Base-by-base conservation (phyloP, 148 eudicot genomes). In the Heliamphora exappendiculata region DNA sequence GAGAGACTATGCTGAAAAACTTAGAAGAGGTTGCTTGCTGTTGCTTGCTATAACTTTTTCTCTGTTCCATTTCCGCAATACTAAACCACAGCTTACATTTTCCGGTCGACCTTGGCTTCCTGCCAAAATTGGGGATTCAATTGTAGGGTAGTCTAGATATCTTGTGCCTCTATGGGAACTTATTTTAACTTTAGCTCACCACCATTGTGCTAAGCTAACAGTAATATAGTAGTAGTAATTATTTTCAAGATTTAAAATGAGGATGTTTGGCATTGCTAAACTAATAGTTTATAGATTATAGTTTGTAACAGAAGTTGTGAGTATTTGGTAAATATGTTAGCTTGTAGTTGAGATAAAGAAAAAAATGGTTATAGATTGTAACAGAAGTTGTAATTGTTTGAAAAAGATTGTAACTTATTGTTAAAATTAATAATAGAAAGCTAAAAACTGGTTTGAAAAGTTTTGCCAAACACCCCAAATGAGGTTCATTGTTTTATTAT, bases 1-100 rank as follows among this genome's bases (percentile, higher is more conserved):
- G 77, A 89, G 89, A 84, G 97, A 92, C 81, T 89, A 94, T 86
- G 93, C 97, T 70, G 98, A 94, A 82, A 94, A 91, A 79, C 97
- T 87, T 22, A 83, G 97, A 83, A 91, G 87, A 94, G 98, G 98
- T 93, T 51, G 83, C 70, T 60, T 37, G 29, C 7, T 6, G n/a
- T 63, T 17, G 67, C 42, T 67, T 64, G n/a, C n/a, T n/a, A n/a
- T n/a, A n/a, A n/a, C 39, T 70, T 57, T 42, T 49, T 50, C 37
- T 50, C 72, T 0, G 10, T 37, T 49, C 33, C 22, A 49, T 12
- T 59, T 60, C 7, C 63, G 28, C 63, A 11, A 47, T 22, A 2
- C 13, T 37, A 24, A 34, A 28, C 36, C 41, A 49, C 65, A 55
- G 14, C 60, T 58, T 41, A 0, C 17, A 3, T 41, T 57, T 57